Evolutionary conservation across 2,329 filamentous ascomycete species (phyloP), one percentile per base, ranked within the genome.

Genomic region (Diplodia scrobiculata): DNA sequence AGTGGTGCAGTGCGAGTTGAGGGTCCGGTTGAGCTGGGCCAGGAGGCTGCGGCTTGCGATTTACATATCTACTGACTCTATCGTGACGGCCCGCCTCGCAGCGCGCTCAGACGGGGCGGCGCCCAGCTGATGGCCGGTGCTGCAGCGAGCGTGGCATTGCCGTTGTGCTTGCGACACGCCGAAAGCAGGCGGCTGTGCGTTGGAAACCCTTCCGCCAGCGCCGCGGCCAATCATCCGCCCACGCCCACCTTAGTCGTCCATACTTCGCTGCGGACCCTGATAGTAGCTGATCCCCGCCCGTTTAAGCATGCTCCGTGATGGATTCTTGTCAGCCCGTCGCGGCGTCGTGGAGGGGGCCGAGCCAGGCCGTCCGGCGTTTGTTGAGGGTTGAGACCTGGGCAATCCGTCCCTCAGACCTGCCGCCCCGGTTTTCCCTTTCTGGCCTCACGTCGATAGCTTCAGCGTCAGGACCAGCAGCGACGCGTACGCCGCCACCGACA

Each of bases 401-500:
- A 58, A 58, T 58, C 54, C 53, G 53, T 45, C 34, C 51, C 29
- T 32, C 27, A 32, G 14, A 32, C 7, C 7, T 36, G 34, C 34
- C 34, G 27, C 54, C 36, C 54, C 54, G 29, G 34, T 47, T 58
- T 27, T 34, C 34, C 34, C 52, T 19, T 21, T 32, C 32, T 10
- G 32, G 27, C 13, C n/a, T 50, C 60, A 67, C 27, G 59, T 27
- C 38, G 58, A 63, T 17, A 67, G 66, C 68, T 79, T 81, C 71
- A 88, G 70, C 3, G 85, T 88, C 72, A 89, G 78, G 34, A 83
- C 84, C 68, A 89, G 79, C 71, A 89, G 77, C 67, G 81, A 85
- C 29, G 83, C 78, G 72, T 89, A 89, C 29, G 87, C 87, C 13
- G 84, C 85, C 17, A 89, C 76, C 72, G 85, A 88, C 73, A 89